phyloP scores from a whole-genome alignment of 768 basidiomycete species.

The Hydnomerulius pinastri region DNA sequence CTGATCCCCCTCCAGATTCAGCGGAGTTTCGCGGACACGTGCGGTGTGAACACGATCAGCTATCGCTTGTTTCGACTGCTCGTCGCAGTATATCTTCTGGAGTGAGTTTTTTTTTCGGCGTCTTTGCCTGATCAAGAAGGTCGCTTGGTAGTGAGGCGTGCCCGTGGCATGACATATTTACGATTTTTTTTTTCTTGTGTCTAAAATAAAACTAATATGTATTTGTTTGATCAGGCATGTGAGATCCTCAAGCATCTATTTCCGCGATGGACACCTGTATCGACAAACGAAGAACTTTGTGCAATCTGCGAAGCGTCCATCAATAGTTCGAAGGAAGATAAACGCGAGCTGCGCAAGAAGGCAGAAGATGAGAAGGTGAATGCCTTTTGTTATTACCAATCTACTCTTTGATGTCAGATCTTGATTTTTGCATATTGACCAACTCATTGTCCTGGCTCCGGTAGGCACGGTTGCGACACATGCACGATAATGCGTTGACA shows the following conservation, averaged over 20 bases:
- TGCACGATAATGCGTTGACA: constrained; percentile 57
- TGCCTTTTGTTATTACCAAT: constrained; percentile 6
- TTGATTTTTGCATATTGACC: constrained; percentile 17
- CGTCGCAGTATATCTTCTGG: constrained; percentile 64
- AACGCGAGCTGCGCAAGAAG: constrained; percentile 58
- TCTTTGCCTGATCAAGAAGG: constrained; percentile 11
- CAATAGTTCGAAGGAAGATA: constrained; percentile 60
- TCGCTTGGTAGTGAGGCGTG: constrained; percentile 2
- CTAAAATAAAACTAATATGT: no score
- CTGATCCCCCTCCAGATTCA: constrained; percentile 70
- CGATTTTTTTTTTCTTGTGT: no score
- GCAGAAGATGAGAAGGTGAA: constrained; percentile 81
- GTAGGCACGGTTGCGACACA: constrained; percentile 63
- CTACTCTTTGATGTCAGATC: neutral
- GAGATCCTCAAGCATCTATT: constrained; percentile 56
- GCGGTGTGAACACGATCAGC: constrained; percentile 66
- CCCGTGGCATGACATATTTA: no score
- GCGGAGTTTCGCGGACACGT: constrained; percentile 60
- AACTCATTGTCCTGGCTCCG: constrained; percentile 13
- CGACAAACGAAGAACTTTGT: constrained; percentile 55
- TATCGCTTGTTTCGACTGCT: constrained; percentile 55
- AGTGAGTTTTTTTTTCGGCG: constrained; percentile 41
- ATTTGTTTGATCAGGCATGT: constrained; percentile 59
- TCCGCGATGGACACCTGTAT: constrained; percentile 63
- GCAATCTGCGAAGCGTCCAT: constrained; percentile 59